phyloP scores from a whole-genome alignment of 495 filamentous ascomycete genomes.

The Lichina pygmaea region DNA sequence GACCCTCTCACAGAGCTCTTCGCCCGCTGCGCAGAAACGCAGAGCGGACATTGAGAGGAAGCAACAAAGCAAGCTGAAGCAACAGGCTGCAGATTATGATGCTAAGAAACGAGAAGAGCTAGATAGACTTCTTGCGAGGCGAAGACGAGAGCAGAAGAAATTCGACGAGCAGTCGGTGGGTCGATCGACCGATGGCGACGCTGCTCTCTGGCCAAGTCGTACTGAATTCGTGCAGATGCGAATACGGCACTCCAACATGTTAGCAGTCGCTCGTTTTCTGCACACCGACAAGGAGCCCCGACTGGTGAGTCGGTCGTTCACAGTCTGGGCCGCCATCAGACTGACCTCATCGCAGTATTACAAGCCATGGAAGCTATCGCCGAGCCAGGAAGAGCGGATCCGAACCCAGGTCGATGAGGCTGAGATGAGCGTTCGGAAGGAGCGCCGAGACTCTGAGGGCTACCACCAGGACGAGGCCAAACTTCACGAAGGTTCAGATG shows the following conservation, averaged over 20 bases:
- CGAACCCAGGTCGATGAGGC: conserved; percentile 27
- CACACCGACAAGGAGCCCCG: conserved; percentile 46
- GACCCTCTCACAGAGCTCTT: conserved; percentile 53
- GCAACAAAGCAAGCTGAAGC: conserved; percentile 57
- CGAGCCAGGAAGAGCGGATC: conserved; percentile 33
- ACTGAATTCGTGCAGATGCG: conserved; percentile 32
- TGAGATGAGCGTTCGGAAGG: conserved; percentile 18
- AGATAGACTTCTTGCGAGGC: conserved; percentile 28
- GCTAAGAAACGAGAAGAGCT: conserved; percentile 37
- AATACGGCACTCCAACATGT: conserved; percentile 42
- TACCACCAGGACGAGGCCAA: neutral
- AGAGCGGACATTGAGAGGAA: conserved; percentile 75
- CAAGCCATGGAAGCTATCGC: conserved; percentile 54
- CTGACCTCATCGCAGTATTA: conserved; percentile 36
- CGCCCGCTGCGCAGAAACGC: conserved; percentile 40
- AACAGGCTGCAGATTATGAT: conserved; percentile 42
- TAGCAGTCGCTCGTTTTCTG: conserved; percentile 47
- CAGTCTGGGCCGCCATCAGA: neutral
- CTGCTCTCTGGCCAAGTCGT: neutral
- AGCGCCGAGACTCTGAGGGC: conserved; percentile 16
- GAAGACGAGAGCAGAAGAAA: conserved; percentile 41
- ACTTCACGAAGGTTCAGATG: too few species aligned
- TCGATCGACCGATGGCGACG: conserved; percentile 2
- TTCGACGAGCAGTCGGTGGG: conserved; percentile 60
- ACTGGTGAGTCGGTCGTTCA: conserved; percentile 29